Evolutionary conservation across 345 rosid species (phyloP), one percentile per base, ranked within the genome.

Genomic region (Acer campestre): DNA sequence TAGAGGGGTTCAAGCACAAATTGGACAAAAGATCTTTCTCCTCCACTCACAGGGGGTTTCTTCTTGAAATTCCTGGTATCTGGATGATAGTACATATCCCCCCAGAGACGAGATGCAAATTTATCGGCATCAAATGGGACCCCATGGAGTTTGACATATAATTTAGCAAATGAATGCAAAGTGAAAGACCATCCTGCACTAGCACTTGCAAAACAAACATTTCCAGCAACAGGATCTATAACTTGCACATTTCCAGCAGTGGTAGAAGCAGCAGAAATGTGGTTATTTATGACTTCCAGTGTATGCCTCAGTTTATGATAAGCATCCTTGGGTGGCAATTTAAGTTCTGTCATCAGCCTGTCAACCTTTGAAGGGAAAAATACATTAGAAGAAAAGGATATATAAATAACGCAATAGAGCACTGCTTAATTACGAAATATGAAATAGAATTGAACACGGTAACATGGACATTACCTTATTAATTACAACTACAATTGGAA

Each of bases 111-210:
- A 82, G 98, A 83, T 42, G 98, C 97, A 86, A 94, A 96, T 86
- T 91, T 94, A 40, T 91, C 87, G 74, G 94, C 90, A 81, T 94
- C 98, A 86, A 94, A 91, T 42, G 94, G 90, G 70, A 96, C 86
- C 38, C 99, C 98, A 65, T 96, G 97, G 83, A 96, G 97, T 85
- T 90, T 96, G 75, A 90, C 88, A 87, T 96, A 94, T 71, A 92
- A 74, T 79, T 90, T 94, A 18, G 99, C 94, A 91, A 96, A 96
- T 58, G 99, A 96, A 12, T 94, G 99, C 87, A 96, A 86, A 73
- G 99, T 92, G 88, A 94, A 96, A 46, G 97, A 92, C 98, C 99
- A 96, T 73, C 99, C 99, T 0, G 99, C 97, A 29, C 91, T 88
- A 10, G 87, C 99, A 89, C 97, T 83, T 23, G 99, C 97, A 88